Conservation (phyloP, 2,329 filamentous ascomycete species). For the Monosporascus ibericus region DNA sequence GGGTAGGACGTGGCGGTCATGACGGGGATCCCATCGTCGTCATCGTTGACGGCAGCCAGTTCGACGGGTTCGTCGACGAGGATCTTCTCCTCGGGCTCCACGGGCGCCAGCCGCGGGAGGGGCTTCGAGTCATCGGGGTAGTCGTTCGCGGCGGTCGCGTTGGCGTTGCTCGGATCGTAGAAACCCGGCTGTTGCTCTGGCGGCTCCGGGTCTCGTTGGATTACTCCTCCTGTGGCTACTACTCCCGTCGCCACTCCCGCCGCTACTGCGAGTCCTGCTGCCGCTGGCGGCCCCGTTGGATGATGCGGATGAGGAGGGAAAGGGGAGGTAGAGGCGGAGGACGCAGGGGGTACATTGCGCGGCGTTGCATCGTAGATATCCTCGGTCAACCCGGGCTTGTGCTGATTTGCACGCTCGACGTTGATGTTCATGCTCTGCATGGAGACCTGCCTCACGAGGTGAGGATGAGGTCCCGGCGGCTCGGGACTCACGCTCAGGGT, state of each 20-base stretch:
- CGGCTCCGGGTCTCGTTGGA: background rate
- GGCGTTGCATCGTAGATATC: constrained; percentile 27
- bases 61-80: constrained; percentile 23
- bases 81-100: constrained; percentile 32
- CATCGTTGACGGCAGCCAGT: constrained; percentile 23
- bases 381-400: constrained; percentile 9
- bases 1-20: constrained; percentile 53
- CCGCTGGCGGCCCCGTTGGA: background rate
- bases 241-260: background rate
- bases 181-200: background rate
- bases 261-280: background rate
- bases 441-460: constrained; percentile 17
- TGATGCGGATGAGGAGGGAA: background rate
- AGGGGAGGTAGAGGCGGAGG: background rate
- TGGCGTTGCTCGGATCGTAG: constrained; percentile 1
- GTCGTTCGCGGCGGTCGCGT: background rate
- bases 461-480: constrained; percentile 8
- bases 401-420: constrained; percentile 19
- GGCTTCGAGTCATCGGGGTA: constrained; percentile 1
- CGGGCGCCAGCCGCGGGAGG: constrained; percentile 4
- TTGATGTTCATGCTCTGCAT: constrained; percentile 20
- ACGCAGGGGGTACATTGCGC: constrained; percentile 3
- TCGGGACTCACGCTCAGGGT: constrained; percentile 21
- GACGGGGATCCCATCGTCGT: constrained; percentile 36
- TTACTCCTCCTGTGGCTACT: background rate